These are phyloP conservation scores for Chytriomyces sp. DNA, from an alignment of 192 early-diverging fungal species.

Conservation along the genomic window DNA sequence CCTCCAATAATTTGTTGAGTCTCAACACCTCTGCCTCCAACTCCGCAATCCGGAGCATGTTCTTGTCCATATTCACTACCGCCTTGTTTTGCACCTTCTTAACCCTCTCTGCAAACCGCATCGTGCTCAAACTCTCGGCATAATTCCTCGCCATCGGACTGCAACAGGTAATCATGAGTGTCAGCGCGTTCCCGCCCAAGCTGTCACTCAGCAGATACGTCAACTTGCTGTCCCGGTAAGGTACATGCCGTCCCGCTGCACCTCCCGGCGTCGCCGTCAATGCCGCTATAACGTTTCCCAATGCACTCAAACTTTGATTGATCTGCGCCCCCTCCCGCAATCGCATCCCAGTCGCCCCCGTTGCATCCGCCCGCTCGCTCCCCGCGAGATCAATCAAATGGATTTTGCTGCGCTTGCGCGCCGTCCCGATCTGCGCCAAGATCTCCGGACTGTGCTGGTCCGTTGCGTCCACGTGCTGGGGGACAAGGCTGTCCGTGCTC, in stretches of 20 bases:
- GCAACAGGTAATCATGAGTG: constrained; percentile 49
- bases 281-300: constrained; percentile 86
- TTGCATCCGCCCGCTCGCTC: constrained; percentile 85
- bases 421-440: constrained; percentile 30
- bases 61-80: constrained; percentile 45
- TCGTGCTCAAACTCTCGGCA: constrained; percentile 23
- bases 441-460: constrained; percentile 55
- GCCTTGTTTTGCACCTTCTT: constrained; percentile 46
- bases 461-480: constrained; percentile 39
- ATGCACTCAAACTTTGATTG: constrained; percentile 76
- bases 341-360: constrained; percentile 81
- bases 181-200: constrained; percentile 55
- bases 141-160: constrained; percentile 18
- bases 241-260: constrained; percentile 32
- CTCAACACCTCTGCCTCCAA: constrained; percentile 39
- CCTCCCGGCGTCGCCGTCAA: constrained; percentile 47
- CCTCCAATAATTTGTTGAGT: constrained; percentile 19
- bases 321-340: constrained; percentile 82
- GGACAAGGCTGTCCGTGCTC: not conserved
- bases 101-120: constrained; percentile 45
- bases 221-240: constrained; percentile 58
- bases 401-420: constrained; percentile 49
- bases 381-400: constrained; percentile 83
- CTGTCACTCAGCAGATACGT: constrained; percentile 55
- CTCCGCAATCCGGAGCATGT: constrained; percentile 40